Conservation (phyloP, 257 asterid species). For the Prunella vulgaris region DNA sequence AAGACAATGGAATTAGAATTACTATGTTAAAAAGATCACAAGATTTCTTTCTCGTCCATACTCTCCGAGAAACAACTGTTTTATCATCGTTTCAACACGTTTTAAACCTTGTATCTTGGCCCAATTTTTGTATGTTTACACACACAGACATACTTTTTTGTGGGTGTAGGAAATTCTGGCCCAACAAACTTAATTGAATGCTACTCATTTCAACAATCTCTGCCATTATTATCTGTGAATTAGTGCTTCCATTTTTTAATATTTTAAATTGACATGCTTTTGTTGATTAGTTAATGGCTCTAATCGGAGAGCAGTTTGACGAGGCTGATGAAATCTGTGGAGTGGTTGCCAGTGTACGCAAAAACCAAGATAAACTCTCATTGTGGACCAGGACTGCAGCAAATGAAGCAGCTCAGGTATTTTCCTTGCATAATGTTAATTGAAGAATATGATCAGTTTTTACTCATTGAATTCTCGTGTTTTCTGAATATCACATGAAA, state of each 20-base stretch:
- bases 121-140: too few species aligned
- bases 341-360: slow-evolving; percentile 79
- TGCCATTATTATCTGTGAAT: slow-evolving; percentile 3
- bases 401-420: slow-evolving; percentile 91
- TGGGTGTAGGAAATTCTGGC: not conserved
- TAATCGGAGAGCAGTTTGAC: slow-evolving; percentile 77
- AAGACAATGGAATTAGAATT: not conserved
- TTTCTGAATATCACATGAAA: not conserved
- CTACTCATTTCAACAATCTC: not conserved
- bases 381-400: slow-evolving; percentile 91
- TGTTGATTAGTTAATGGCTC: slow-evolving; percentile 55
- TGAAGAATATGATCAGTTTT: not conserved
- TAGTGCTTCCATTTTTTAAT: not conserved
- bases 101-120: too few species aligned
- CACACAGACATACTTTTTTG: not conserved
- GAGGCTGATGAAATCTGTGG: slow-evolving; percentile 80
- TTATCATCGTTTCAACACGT: too few species aligned
- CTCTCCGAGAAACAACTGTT: not conserved
- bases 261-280: slow-evolving; percentile 11
- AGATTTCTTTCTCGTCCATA: slow-evolving; percentile 4
- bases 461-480: not conserved
- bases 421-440: not conserved
- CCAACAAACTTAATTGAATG: not conserved
- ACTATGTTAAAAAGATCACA: not conserved
- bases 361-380: slow-evolving; percentile 73